These are phyloP conservation scores for Tricholoma sp. DNA, from an alignment of 768 basidiomycete species.

Conservation along the genomic window DNA sequence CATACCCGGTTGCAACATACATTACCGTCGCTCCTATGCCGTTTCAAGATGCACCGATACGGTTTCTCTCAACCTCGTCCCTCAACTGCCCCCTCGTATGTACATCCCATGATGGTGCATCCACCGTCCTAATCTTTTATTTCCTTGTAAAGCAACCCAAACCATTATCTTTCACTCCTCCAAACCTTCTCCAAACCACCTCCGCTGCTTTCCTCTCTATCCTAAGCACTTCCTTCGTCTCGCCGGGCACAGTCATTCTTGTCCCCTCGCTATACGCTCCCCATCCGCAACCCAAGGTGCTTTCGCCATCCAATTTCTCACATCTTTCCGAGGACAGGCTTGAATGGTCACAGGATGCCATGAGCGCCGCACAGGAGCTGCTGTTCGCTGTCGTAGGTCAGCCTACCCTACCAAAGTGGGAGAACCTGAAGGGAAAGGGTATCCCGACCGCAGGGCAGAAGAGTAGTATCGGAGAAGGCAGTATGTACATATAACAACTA, in stretches of 20 bases:
- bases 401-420: constrained; percentile 15
- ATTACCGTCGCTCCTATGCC: constrained; percentile 30
- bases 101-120: background rate
- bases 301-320: constrained; percentile 29
- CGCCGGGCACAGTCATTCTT: constrained; percentile 34
- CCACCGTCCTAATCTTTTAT: constrained; percentile 2
- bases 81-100: constrained; percentile 18
- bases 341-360: constrained; percentile 30
- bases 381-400: constrained; percentile 32
- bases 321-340: constrained; percentile 26
- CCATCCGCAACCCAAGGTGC: constrained; percentile 33
- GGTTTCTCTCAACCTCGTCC: constrained; percentile 39
- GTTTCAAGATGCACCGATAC: constrained; percentile 42
- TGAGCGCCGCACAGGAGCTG: constrained; percentile 32
- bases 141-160: constrained; percentile 23
- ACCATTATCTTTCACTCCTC: constrained; percentile 41
- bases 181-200: constrained; percentile 52
- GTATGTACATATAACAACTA: constrained; percentile 43
- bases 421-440: constrained; percentile 3
- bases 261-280: constrained; percentile 44
- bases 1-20: constrained; percentile 47
- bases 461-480: constrained; percentile 39
- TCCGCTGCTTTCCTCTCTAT: constrained; percentile 49
- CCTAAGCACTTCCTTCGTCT: constrained; percentile 15
- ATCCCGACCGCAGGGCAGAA: constrained; percentile 8